Base-by-base conservation (phyloP, 805 yeast species). In the Starmerella riodocensis region DNA sequence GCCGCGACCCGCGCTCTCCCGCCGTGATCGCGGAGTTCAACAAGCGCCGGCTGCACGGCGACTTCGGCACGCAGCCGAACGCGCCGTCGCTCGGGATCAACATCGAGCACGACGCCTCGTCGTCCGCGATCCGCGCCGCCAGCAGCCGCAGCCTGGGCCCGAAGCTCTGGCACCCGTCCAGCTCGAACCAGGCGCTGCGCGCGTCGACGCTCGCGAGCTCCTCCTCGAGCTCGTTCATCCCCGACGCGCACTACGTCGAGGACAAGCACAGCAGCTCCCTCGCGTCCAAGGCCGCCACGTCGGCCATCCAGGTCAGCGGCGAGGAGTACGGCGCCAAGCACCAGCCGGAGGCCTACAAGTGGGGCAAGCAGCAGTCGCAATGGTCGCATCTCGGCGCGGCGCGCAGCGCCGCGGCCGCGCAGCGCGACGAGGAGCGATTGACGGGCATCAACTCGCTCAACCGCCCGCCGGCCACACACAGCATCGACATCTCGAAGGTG, bases 41-140 rank as follows among this genome's bases (percentile, higher is more conserved):
- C 42, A 58, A 56, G 36, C 58, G 58, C 31, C 49, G 59, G 33
- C 45, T 44, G 37, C 45, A 51, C 34, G 63, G 64, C 35, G 54
- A 55, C 38, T 56, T 48, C 43, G 53, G 55, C 39, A 33, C 41
- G 22, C 52, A 41, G 39, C 63, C 65, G 20, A 57, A 61, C 38
- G 52, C 56, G 22, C 65, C 66, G 19, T 42, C 53, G 13, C 58
- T 62, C 13, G 67, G 66, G 1, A 59, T 62, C 28, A 51, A 41
- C 28, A 40, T 40, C 24, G 43, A 30, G n/a, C 25, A 52, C 31
- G 46, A 49, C 18, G 54, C 62, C 14, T 51, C 46, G 32, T 41
- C 49, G 8, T 60, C 62, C 13, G 64, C 65, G 3, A 40, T 53
- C 29, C 49, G 56, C 23, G 64, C 65, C 16, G 42, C 57, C 28